Evolutionary conservation across 495 filamentous ascomycete species (phyloP), one percentile per base, ranked within the genome.

Genomic region (Darksidea phi): DNA sequence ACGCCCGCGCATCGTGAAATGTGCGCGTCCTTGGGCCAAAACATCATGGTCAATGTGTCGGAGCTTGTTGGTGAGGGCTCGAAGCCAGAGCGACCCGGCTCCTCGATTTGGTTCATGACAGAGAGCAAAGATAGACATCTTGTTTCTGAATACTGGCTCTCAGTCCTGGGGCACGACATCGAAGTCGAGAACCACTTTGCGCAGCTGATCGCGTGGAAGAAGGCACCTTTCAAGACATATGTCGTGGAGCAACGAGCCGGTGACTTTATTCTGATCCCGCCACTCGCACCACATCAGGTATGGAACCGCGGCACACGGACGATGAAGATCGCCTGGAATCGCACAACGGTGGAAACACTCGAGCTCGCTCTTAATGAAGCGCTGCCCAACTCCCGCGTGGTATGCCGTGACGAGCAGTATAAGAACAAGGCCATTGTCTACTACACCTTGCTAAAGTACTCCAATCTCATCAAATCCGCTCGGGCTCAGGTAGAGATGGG

Each of bases 401-500:
- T 97, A 26, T 97, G 94, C 70, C 90, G 94, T n/a, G 94, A 98
- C 62, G 94, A 98, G 67, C 90, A 96, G 71, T 98, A 98, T 78
- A 98, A 97, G 72, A 96, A 93, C 76, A 96, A 96, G 69, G 88
- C 92, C 17, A 97, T 97, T 59, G 80, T 97, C 25, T 96, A 87
- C 69, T 94, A 84, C 71, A 87, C 90, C 0, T 78, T 97, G 10
- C 76, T 85, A 0, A 88, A 88, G 54, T 97, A 96, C 61, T 87
- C 85, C 34, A 73, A 75, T 2, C 75, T 89, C 43, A 79, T 97
- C 11, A 67, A 58, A n/a, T 51, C 72, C 12, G 71, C 73, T 24
- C 68, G 73, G 18, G 68, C 76, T 26, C 74, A 79, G 6, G 71
- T 82, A 28, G 80, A 82, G 59, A 72, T 75, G 41, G 77, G 70